phyloP scores from a whole-genome alignment of 306 rosid genomes.

The barrel medic (Medicago truncatula) region DNA sequence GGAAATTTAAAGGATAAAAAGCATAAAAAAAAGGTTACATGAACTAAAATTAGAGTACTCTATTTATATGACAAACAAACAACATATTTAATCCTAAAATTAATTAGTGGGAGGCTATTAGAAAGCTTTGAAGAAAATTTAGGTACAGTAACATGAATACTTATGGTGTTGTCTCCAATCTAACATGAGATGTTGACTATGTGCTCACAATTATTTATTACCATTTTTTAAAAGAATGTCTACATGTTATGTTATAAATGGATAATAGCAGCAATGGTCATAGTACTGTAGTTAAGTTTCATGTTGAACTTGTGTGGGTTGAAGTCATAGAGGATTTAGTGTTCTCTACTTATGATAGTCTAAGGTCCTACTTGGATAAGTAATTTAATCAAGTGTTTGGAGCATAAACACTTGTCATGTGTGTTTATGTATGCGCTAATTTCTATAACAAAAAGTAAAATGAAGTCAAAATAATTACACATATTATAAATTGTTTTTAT shows the following conservation, averaged over 20 bases:
- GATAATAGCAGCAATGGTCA: not conserved
- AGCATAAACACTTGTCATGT: too few relatives aligned
- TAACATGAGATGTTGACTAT: not conserved
- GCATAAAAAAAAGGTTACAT: not conserved
- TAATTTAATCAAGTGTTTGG: too few relatives aligned
- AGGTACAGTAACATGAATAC: not conserved
- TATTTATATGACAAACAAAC: not conserved
- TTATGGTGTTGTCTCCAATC: not conserved
- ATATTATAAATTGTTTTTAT: too few relatives aligned
- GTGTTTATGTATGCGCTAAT: too few relatives aligned
- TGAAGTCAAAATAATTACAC: too few relatives aligned
- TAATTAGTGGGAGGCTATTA: not conserved
- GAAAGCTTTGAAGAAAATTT: not conserved
- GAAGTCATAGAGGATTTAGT: not conserved
- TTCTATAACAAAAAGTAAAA: too few relatives aligned
- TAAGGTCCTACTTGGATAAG: too few relatives aligned
- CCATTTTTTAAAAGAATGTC: not conserved
- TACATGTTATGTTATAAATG: too few relatives aligned
- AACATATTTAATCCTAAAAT: not conserved
- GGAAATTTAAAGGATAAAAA: not conserved
- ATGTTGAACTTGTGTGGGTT: not conserved
- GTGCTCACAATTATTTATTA: not conserved
- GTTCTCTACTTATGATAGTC: too few relatives aligned
- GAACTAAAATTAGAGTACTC: not conserved
- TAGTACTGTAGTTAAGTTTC: not conserved